Evolutionary conservation across 2,329 filamentous ascomycete genomes (phyloP).

Genomic region (Aspergillus ustus): DNA sequence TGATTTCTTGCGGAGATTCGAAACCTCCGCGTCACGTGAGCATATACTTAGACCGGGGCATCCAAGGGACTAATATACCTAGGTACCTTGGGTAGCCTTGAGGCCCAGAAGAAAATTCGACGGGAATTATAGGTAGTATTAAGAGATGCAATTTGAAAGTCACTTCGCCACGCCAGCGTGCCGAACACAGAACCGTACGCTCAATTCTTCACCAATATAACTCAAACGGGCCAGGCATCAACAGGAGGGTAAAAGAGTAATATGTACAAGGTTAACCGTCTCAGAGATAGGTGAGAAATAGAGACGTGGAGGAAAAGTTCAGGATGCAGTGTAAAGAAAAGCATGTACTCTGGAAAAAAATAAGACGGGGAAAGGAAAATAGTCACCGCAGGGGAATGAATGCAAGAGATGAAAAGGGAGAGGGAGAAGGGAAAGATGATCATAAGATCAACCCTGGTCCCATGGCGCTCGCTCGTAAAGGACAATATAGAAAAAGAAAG

Average conservation of each 20-base stretch:
- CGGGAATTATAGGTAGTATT: background rate
- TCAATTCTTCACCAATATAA: constrained; percentile 20
- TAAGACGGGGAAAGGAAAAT: background rate
- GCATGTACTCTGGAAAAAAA: constrained; percentile 22
- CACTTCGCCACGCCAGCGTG: constrained; percentile 32
- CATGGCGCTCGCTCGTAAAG: constrained; percentile 12
- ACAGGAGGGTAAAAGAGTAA: constrained; percentile 19
- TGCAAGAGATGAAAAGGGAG: constrained; percentile 9
- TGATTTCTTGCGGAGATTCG: background rate
- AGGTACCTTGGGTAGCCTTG: background rate
- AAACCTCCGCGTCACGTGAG: constrained; percentile 5
- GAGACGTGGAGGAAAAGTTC: constrained; percentile 8
- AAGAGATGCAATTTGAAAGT: constrained; percentile 9
- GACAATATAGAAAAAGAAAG: constrained; percentile 11
- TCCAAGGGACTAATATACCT: no score
- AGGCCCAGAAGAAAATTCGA: background rate
- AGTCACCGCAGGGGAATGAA: constrained; percentile 2
- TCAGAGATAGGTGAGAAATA: constrained; percentile 9
- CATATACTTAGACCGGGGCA: background rate
- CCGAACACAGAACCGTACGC: constrained; percentile 22
- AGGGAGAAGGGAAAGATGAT: constrained; percentile 12
- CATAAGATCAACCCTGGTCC: constrained; percentile 14
- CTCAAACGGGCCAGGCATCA: constrained; percentile 23
- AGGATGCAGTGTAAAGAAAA: constrained; percentile 1
- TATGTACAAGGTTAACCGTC: constrained; percentile 33